Evolutionary conservation across 257 asterid species (phyloP).

Genomic region (Paulownia fortunei): DNA sequence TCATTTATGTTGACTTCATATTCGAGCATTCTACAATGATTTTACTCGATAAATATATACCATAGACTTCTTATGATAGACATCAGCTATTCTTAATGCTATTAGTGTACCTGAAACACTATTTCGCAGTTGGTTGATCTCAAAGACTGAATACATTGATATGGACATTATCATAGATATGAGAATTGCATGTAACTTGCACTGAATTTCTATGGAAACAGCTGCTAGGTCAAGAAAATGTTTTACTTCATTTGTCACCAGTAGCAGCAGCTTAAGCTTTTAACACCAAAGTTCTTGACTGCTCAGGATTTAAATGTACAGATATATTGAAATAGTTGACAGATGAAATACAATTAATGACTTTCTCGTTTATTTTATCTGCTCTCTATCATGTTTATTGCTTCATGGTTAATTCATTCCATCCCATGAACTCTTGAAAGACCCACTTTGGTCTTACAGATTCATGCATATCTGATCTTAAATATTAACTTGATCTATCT

Average conservation of each 20-base stretch:
- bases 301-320: background rate
- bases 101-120: background rate
- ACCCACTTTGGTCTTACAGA: background rate
- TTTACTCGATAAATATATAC: background rate
- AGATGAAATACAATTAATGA: background rate
- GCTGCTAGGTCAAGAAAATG: background rate
- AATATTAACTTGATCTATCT: background rate
- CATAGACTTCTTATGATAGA: background rate
- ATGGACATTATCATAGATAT: too few species aligned
- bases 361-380: background rate
- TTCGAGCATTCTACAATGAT: background rate
- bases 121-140: background rate
- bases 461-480: background rate
- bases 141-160: background rate
- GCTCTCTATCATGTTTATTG: background rate
- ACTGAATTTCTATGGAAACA: background rate
- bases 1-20: background rate
- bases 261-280: background rate
- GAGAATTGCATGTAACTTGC: background rate
- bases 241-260: background rate
- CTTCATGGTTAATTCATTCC: background rate
- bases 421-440: background rate
- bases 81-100: background rate
- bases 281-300: background rate
- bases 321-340: background rate